Evolutionary conservation across 352 stramenopile species (phyloP).

Genomic region (Phytophthora pinifolia): DNA sequence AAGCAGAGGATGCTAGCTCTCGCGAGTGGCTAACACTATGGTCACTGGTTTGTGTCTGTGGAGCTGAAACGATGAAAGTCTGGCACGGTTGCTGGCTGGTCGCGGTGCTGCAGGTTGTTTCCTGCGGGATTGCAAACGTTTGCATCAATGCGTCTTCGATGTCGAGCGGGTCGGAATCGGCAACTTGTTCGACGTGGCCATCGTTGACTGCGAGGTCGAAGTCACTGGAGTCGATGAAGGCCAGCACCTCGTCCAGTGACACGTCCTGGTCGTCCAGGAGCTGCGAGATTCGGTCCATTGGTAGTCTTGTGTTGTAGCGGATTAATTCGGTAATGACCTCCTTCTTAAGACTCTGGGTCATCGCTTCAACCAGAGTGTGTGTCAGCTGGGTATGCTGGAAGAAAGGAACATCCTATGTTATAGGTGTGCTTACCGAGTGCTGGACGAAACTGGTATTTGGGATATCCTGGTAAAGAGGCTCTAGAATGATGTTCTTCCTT

Average conservation of each 20-base stretch:
- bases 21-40: neutral
- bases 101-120: too few relatives aligned
- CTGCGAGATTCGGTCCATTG: slow-evolving; percentile 5
- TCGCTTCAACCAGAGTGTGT: neutral
- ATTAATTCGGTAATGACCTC: slow-evolving; percentile 16
- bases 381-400: neutral
- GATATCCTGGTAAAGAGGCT: neutral
- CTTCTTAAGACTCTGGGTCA: too few relatives aligned
- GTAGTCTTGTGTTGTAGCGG: neutral
- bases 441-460: too few relatives aligned
- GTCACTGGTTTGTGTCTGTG: neutral
- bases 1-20: neutral
- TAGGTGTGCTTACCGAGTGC: too few relatives aligned
- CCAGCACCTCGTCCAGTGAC: slow-evolving; percentile 18
- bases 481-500: slow-evolving; percentile 2
- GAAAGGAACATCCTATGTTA: too few relatives aligned
- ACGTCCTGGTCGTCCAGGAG: slow-evolving; percentile 3
- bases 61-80: neutral
- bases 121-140: too few relatives aligned
- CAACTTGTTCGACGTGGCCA: neutral
- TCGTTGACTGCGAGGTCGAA: slow-evolving; percentile 2
- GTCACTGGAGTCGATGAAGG: slow-evolving; percentile 18
- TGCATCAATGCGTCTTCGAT: slow-evolving; percentile 5
- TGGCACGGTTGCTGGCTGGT: too few relatives aligned
- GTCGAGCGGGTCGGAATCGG: neutral